Conservation (phyloP, 495 filamentous ascomycete species). For the Trichoderma gamsii region DNA sequence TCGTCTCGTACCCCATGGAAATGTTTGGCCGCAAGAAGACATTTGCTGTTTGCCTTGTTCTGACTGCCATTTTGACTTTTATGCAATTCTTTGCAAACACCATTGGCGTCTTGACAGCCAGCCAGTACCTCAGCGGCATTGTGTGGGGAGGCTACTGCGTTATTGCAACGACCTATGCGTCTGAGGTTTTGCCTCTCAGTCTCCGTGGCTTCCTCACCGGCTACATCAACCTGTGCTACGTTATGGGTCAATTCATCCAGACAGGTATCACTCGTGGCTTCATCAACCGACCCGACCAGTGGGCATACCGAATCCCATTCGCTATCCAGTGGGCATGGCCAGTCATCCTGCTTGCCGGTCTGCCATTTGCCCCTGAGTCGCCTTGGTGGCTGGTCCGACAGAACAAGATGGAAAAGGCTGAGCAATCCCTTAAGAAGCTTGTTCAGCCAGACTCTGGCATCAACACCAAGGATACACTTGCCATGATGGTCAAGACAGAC, state of each 20-base stretch:
- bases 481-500: conserved; percentile 69
- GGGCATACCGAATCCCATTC: conserved; percentile 53
- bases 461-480: conserved; percentile 51
- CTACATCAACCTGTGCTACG: conserved; percentile 66
- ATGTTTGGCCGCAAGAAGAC: conserved; percentile 48
- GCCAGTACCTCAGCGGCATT: conserved; percentile 61
- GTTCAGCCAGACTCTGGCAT: conserved; percentile 34
- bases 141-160: conserved; percentile 53
- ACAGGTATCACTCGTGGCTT: conserved; percentile 41
- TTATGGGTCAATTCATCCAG: conserved; percentile 48
- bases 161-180: conserved; percentile 44
- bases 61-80: conserved; percentile 45
- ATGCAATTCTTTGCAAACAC: conserved; percentile 54
- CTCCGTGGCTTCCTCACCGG: conserved; percentile 56
- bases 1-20: conserved; percentile 58
- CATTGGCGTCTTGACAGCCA: conserved; percentile 53
- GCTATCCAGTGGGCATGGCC: conserved; percentile 53
- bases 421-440: conserved; percentile 34
- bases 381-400: conserved; percentile 48
- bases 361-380: conserved; percentile 37
- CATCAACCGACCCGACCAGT: conserved; percentile 31
- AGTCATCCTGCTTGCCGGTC: conserved; percentile 34
- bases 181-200: conserved; percentile 56
- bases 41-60: conserved; percentile 29
- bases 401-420: conserved; percentile 39